Base-by-base conservation (phyloP, 345 rosid genomes). In the Syzygium jambos region DNA sequence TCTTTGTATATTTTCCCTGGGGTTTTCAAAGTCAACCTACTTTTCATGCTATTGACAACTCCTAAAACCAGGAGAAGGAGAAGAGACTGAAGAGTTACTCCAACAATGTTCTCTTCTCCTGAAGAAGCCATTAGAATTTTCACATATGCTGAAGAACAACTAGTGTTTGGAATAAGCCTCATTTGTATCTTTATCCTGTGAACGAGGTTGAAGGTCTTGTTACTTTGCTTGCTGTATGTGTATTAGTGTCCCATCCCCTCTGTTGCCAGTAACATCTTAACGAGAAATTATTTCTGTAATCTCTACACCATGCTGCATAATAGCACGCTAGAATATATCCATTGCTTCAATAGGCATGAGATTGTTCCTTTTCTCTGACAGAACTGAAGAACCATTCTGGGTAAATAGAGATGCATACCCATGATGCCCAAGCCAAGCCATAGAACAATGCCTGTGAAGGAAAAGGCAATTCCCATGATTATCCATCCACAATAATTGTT, bases 401-500 rank as follows among this genome's bases (percentile, higher is more conserved):
- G 49, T 73, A 38, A 41, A 38, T 73, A 73, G 80, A 73, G 80
- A 73, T 73, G 21, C 93, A 85, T 92, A 93, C 95, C 95, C 94
- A 92, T 80, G 94, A 85, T 82, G 95, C 93, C 95, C 95, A 93
- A 15, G 94, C 94, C 51, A 92, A 87, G 84, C 95, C 93, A 85
- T 93, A 91, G 84, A 93, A 88, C 89, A 91, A 63, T 49, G 91
- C 95, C 95, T 93, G 93, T 86, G 89, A 51, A 84, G 41, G 84
- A 52, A 77, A 88, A 73, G 55, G 46, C 54, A 68, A 23, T 9
- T 21, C 82, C 30, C 87, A 23, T 53, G 52, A 57, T 82, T 41
- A 82, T 57, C 38, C 52, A 65, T 88, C 51, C 27, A 19, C 84
- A 30, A 51, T 19, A 43, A 52, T 41, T 52, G 55, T 17, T 85